Percentiles rank a stretch among this genome's conserved stretches.
phyloP scores from a whole-genome alignment of 2,329 filamentous ascomycete species.

The Neoascochyta sp. region DNA sequence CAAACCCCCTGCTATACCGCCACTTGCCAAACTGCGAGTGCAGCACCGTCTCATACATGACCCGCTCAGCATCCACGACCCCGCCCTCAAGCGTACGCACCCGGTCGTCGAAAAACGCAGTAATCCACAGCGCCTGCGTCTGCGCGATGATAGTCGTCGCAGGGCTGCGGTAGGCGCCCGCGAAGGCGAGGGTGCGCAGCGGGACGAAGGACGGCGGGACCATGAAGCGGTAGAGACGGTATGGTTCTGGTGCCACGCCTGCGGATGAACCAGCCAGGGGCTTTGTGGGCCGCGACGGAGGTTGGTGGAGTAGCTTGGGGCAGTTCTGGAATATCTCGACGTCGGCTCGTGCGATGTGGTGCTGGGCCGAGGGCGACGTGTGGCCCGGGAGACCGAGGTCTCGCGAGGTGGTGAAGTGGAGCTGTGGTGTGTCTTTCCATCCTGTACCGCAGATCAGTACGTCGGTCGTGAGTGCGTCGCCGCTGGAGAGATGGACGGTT shows the following conservation, averaged over 20 bases:
- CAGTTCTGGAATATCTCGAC: conserved; percentile 52
- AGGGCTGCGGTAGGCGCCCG: conserved; percentile 39
- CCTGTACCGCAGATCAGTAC: conserved; percentile 55
- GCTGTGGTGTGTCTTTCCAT: conserved; percentile 53
- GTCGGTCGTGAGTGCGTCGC: conserved; percentile 45
- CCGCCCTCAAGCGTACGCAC: conserved; percentile 28
- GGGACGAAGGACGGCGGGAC: conserved; percentile 34
- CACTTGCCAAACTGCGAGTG: conserved; percentile 31
- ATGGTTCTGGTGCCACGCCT: conserved; percentile 22
- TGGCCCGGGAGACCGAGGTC: conserved; percentile 26
- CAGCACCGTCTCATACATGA: conserved; percentile 26
- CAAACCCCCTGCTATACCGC: conserved; percentile 30
- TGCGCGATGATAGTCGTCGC: conserved; percentile 37
- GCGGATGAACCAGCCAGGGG: conserved; percentile 6
- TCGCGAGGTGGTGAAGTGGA: conserved; percentile 46
- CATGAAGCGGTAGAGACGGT: conserved; percentile 47
- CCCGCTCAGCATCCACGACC: conserved; percentile 3
- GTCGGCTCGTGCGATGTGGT: conserved; percentile 40
- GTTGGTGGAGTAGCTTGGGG: conserved; percentile 53
- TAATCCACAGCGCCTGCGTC: conserved; percentile 47
- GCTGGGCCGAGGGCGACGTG: conserved; percentile 3
- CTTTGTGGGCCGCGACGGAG: conserved; percentile 26
- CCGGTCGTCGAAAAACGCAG: conserved; percentile 58
- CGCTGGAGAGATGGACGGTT: conserved; percentile 49
- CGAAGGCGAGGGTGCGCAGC: conserved; percentile 40